Percentiles rank a stretch among this genome's conserved stretches.
Evolutionary conservation across 345 rosid genomes (phyloP).

Genomic region (Gossypium bickii): DNA sequence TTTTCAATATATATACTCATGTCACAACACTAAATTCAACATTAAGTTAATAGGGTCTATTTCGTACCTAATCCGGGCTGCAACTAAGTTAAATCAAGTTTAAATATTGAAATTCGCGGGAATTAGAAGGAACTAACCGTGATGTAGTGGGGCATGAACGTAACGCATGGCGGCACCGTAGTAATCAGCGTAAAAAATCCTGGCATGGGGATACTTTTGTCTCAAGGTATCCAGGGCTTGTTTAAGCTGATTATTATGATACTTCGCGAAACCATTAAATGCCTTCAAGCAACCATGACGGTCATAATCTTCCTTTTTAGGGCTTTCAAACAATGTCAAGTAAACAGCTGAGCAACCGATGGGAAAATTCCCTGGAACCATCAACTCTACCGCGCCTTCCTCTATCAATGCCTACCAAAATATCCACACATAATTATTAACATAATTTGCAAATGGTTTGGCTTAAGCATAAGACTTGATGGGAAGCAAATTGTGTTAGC

Average conservation of each 20-base stretch:
- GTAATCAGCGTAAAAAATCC: conserved; percentile 52
- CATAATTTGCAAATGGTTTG: conserved; percentile 31
- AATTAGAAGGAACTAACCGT: conserved; percentile 30
- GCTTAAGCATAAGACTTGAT: not conserved
- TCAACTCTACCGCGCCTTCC: conserved; percentile 55
- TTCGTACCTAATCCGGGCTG: not conserved
- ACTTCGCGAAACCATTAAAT: conserved; percentile 41
- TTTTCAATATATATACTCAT: not conserved
- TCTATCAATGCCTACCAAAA: conserved; percentile 43
- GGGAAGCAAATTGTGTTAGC: conserved; percentile 38
- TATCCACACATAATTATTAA: too few relatives aligned
- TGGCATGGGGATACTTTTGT: conserved; percentile 43
- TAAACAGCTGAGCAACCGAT: conserved; percentile 62
- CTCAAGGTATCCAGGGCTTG: conserved; percentile 32
- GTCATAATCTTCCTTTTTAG: conserved; percentile 35
- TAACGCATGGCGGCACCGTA: conserved; percentile 41
- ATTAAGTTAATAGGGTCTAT: not conserved
- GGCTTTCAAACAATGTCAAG: conserved; percentile 41
- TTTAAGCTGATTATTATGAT: conserved; percentile 48
- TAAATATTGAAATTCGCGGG: not conserved
- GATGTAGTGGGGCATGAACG: conserved; percentile 36
- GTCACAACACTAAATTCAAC: not conserved
- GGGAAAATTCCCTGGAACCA: conserved; percentile 70
- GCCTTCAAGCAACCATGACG: conserved; percentile 45
- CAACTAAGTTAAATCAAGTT: too few relatives aligned